These are phyloP conservation scores for Fusarium succisae DNA, from an alignment of 2,329 filamentous ascomycete genomes.

Conservation along the genomic window DNA sequence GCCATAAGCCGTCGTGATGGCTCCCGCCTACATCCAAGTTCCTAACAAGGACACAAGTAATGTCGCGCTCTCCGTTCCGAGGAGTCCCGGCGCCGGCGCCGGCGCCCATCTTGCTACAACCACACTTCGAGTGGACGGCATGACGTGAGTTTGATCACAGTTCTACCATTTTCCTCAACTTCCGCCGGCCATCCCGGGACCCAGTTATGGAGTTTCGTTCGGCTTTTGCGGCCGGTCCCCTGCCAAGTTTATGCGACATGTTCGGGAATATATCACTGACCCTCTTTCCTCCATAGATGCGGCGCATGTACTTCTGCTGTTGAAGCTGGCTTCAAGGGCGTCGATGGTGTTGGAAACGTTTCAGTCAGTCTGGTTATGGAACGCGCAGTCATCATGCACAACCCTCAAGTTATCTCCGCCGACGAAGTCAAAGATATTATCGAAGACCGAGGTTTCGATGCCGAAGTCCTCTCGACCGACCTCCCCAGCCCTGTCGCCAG, in stretches of 20 bases:
- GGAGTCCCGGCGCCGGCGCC: conserved; percentile 45
- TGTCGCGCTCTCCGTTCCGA: conserved; percentile 35
- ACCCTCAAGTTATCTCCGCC: conserved; percentile 76
- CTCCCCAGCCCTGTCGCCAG: conserved; percentile 64
- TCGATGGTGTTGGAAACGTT: conserved; percentile 84
- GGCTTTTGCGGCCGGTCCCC: background rate
- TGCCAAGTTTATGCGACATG: background rate
- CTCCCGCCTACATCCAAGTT: conserved; percentile 60
- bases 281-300: conserved; percentile 67
- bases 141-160: conserved; percentile 66
- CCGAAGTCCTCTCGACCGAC: conserved; percentile 85
- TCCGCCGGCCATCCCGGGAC: conserved; percentile 30
- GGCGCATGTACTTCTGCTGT: conserved; percentile 96
- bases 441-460: conserved; percentile 92
- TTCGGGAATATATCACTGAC: conserved; percentile 44
- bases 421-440: conserved; percentile 85
- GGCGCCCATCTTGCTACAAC: conserved; percentile 82
- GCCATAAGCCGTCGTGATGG: conserved; percentile 53
- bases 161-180: conserved; percentile 3
- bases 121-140: conserved; percentile 89
- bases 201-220: conserved; percentile 5
- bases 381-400: conserved; percentile 92
- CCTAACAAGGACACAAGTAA: conserved; percentile 54
- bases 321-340: conserved; percentile 85
- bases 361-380: conserved; percentile 96